phyloP scores from a whole-genome alignment of 192 early-diverging fungal species.

The Pilaira anomala region DNA sequence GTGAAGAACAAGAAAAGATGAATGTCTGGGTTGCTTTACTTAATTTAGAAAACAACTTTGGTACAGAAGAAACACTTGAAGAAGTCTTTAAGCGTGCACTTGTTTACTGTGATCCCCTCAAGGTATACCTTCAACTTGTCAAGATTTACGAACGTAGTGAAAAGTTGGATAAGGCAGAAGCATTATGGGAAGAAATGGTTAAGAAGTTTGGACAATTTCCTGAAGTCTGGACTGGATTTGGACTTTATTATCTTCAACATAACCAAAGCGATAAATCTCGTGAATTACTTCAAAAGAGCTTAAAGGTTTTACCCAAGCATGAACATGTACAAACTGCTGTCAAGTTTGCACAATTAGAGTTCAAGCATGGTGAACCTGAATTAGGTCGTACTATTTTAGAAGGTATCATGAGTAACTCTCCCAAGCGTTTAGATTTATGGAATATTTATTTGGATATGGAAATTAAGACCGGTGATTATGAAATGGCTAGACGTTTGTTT shows the following conservation, averaged over 20 bases:
- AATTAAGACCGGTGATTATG: slow-evolving; percentile 67
- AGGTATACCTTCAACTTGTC: slow-evolving; percentile 82
- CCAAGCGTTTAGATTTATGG: slow-evolving; percentile 95
- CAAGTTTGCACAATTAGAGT: slow-evolving; percentile 97
- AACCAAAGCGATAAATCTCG: slow-evolving; percentile 75
- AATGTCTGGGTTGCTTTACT: slow-evolving; percentile 97
- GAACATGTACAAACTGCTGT: slow-evolving; percentile 93
- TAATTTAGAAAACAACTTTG: slow-evolving; percentile 96
- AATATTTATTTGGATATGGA: slow-evolving; percentile 98
- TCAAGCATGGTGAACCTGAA: slow-evolving; percentile 94
- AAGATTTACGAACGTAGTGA: slow-evolving; percentile 87
- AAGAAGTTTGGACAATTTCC: slow-evolving; percentile 86
- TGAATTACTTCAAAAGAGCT: slow-evolving; percentile 71
- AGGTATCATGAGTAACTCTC: slow-evolving; percentile 87
- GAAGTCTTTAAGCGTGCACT: slow-evolving; percentile 85
- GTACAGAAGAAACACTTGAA: slow-evolving; percentile 73
- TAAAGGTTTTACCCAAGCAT: slow-evolving; percentile 86
- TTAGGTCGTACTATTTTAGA: slow-evolving; percentile 98
- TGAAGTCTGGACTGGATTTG: slow-evolving; percentile 90
- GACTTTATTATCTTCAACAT: slow-evolving; percentile 74
- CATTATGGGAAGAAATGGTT: slow-evolving; percentile 54
- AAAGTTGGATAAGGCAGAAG: slow-evolving; percentile 58
- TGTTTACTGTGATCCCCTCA: slow-evolving; percentile 84
- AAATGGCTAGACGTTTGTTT: slow-evolving; percentile 74
- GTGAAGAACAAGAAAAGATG: slow-evolving; percentile 94